Evolutionary conservation across 306 rosid species (phyloP), one percentile per base, ranked within the genome.

Genomic region (Cicer yamashitae): DNA sequence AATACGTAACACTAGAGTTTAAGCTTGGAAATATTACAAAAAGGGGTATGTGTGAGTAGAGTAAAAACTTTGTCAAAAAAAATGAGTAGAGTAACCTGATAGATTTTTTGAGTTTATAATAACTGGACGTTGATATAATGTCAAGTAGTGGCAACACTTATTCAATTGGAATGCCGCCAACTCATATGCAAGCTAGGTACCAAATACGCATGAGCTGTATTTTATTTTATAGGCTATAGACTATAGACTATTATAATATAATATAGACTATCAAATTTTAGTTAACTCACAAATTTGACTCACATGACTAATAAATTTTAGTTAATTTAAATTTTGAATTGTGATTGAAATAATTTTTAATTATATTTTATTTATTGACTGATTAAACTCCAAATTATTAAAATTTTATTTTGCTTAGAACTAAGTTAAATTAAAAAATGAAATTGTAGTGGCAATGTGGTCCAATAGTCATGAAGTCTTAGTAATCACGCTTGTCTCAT

Each of bases 191-290:
- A 70, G 84, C 81, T 73, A 79, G 59, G 52, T 53, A 68, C 71
- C 81, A 78, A 81, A 73, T 60, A 60, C 18, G 52, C 13, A 68
- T 88, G 92, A 89, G 91, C 97, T 94, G 96, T 74, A 70, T 14
- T 51, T 41, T 37, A 17, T 70, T 7, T 15, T 22, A 77, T 64
- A 18, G 34, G 5, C 34, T 30, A 77, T 64, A 18, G 44, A 44
- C 34, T 30, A 77, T 64, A 18, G 44, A 44, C 56, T 61, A 68
- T 37, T 11, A 47, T 30, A 30, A 30, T 30, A 30, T 30, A 30
- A 30, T 3, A 25, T 25, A 25, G 0, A 2, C 34, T 25, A 25
- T 25, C 4, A 25, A 25, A 25, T 25, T 1, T 1, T 20, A 20
- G 22, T 20, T 20, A 20, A 1, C 2, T 1, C 22, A 20, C 1